Evolutionary conservation across 768 basidiomycete species (phyloP).

Genomic region (Clitopilus passeckerianus): DNA sequence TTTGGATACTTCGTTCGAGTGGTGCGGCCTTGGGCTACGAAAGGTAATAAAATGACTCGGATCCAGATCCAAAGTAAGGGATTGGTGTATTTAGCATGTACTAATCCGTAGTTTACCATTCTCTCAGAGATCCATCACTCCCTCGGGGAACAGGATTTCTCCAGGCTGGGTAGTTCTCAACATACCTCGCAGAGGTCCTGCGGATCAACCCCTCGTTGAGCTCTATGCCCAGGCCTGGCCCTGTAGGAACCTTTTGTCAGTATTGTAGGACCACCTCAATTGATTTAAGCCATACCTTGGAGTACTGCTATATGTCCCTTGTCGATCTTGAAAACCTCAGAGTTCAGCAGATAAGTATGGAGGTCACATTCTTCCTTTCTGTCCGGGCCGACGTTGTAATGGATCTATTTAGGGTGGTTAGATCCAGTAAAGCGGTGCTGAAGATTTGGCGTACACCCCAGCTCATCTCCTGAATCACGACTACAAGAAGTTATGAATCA

Average conservation of each 20-base stretch:
- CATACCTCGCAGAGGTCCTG: constrained; percentile 25
- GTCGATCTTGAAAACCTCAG: constrained; percentile 46
- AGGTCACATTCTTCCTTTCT: constrained; percentile 39
- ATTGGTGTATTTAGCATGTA: too few relatives aligned
- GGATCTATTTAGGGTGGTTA: constrained; percentile 35
- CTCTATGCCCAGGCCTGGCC: constrained; percentile 56
- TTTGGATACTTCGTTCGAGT: too few relatives aligned
- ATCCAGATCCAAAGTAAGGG: too few relatives aligned
- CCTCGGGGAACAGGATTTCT: constrained; percentile 54
- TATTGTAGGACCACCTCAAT: background rate
- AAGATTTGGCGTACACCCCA: constrained; percentile 35
- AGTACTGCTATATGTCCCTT: constrained; percentile 46
- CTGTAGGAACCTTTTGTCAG: constrained; percentile 19
- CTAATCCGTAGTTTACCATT: constrained; percentile 51
- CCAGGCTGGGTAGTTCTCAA: constrained; percentile 40
- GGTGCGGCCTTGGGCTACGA: too few relatives aligned
- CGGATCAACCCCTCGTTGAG: constrained; percentile 56
- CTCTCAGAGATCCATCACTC: constrained; percentile 46
- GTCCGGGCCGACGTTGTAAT: constrained; percentile 49
- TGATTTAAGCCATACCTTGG: constrained; percentile 20
- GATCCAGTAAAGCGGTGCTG: background rate
- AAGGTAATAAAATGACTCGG: too few relatives aligned
- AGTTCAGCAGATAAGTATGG: constrained; percentile 51
- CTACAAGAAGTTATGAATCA: constrained; percentile 16
- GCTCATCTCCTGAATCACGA: constrained; percentile 64